These are phyloP conservation scores for Microcyclospora pomicola DNA, from an alignment of 2,329 filamentous ascomycete genomes.

Conservation along the genomic window DNA sequence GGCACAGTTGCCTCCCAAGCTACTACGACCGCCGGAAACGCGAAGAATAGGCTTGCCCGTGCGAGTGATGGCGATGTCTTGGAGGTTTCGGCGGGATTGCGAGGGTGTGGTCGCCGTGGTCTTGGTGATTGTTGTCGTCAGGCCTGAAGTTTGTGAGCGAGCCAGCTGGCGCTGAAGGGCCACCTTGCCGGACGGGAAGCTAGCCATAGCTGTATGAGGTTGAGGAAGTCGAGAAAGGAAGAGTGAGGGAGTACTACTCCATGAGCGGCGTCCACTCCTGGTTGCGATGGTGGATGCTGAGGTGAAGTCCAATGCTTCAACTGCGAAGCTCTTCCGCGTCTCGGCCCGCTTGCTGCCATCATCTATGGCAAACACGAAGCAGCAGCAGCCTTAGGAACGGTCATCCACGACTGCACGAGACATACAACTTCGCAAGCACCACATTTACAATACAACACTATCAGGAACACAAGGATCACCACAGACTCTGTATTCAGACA, in stretches of 20 bases:
- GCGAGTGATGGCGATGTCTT: slow-evolving; percentile 84
- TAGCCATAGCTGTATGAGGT: slow-evolving; percentile 14
- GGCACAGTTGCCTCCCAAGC: slow-evolving; percentile 65
- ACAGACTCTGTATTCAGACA: too few species aligned
- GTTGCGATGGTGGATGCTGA: too few species aligned
- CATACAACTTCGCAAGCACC: too few species aligned
- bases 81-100: slow-evolving; percentile 33
- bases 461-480: too few species aligned
- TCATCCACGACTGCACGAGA: too few species aligned
- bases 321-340: too few species aligned
- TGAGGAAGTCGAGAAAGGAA: background rate
- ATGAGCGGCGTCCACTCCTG: background rate
- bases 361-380: too few species aligned
- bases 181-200: slow-evolving; percentile 18
- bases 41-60: slow-evolving; percentile 93
- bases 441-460: too few species aligned
- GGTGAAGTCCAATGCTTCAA: too few species aligned
- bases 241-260: background rate
- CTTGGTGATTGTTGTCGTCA: slow-evolving; percentile 14
- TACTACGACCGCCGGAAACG: slow-evolving; percentile 64
- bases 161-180: slow-evolving; percentile 21
- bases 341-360: too few species aligned
- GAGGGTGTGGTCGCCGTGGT: slow-evolving; percentile 10
- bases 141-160: slow-evolving; percentile 15
- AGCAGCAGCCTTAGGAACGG: too few species aligned